Percentiles rank a stretch among this genome's conserved stretches.
These are phyloP conservation scores for Detonula confervacea DNA, from an alignment of 352 stramenopile genomes.

Conservation along the genomic window DNA sequence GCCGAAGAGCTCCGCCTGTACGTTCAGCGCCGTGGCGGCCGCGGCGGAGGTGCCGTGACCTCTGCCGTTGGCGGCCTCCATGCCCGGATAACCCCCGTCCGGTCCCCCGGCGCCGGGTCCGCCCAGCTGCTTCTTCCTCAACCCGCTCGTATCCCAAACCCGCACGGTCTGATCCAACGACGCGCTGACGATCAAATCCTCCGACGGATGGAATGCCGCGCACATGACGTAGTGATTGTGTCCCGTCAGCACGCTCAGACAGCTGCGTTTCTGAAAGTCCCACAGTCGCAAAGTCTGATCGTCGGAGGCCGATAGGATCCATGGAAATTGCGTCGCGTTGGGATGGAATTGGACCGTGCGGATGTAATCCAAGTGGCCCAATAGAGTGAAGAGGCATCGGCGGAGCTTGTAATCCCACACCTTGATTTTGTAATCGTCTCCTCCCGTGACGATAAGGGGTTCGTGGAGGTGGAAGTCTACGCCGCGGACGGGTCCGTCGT, in stretches of 20 bases:
- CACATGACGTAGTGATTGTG: slow-evolving; percentile 99
- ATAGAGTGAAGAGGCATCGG: slow-evolving; percentile 97
- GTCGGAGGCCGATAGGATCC: slow-evolving; percentile 97
- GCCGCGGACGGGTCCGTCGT: slow-evolving; percentile 98
- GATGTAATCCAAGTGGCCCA: slow-evolving; percentile 99
- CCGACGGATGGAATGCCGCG: slow-evolving; percentile 98
- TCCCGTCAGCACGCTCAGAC: slow-evolving; percentile 98
- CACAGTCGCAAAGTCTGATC: slow-evolving; percentile 99
- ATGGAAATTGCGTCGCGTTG: slow-evolving; percentile 94
- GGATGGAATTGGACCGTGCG: slow-evolving; percentile 99
- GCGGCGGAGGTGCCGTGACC: slow-evolving; percentile 29
- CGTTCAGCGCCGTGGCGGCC: slow-evolving; percentile 80
- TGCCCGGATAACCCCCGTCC: slow-evolving; percentile 15
- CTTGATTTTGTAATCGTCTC: slow-evolving; percentile 99
- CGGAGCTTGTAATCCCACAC: slow-evolving; percentile 99
- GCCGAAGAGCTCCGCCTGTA: slow-evolving; percentile 97
- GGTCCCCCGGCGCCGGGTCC: slow-evolving; percentile 79
- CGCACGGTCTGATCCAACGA: slow-evolving; percentile 98
- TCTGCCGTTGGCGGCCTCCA: slow-evolving; percentile 56
- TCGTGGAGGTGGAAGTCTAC: slow-evolving; percentile 99
- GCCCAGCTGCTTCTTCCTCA: slow-evolving; percentile 98
- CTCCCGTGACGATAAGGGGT: slow-evolving; percentile 97
- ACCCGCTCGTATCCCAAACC: slow-evolving; percentile 99
- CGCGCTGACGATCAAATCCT: slow-evolving; percentile 99
- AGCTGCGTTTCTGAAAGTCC: slow-evolving; percentile 99